Base-by-base conservation (phyloP, 1,284 basidiomycete genomes). In the Puccinia novopanici region DNA sequence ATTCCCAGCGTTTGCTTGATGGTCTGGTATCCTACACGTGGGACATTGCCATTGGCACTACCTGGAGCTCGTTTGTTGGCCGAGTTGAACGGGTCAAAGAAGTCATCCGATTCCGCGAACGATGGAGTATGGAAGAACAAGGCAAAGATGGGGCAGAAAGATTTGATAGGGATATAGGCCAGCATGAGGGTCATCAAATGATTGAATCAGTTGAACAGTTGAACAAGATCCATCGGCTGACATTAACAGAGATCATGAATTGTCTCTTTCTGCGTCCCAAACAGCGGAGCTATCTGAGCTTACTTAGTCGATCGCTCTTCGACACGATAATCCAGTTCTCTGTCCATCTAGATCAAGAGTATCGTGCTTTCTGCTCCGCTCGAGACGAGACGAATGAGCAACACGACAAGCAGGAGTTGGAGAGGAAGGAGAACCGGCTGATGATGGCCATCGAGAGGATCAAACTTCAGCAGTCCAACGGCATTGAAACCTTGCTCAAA, bases 11-110 rank as follows among this genome's bases (percentile, higher is more conserved):
- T 42, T 34, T 80, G 12, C 52, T 80, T 9, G 57, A 80, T 50
- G 77, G 77, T 2, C 42, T 80, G 9, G 57, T 71, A 13, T 80
- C 77, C 24, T 80, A 71, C 55, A 73, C 77, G 5, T 72, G 77
- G 68, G 77, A 80, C 17, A 54, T 80, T 13, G 77, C 77, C 22
- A 61, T 80, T 17, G 77, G 45, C 27, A 42, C 13, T 12, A 72
- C 70, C 61, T 80, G 77, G 77, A 24, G 52, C 37, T 27, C 17
- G 40, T 80, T 80, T 70, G 52, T 72, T 17, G 57, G 50, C 13
- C 55, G 71, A 27, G 15, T 80, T 19, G 52, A 57, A 40, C 40
- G 55, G 48, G 48, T 70, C 4, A 57, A 34, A 34, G 30, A 50
- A n/a, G 27, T 40, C 27, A 72, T 80, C 42, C 17, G 34, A 34